These are phyloP conservation scores for Rosa persica DNA, from an alignment of 306 rosid genomes.

Conservation along the genomic window DNA sequence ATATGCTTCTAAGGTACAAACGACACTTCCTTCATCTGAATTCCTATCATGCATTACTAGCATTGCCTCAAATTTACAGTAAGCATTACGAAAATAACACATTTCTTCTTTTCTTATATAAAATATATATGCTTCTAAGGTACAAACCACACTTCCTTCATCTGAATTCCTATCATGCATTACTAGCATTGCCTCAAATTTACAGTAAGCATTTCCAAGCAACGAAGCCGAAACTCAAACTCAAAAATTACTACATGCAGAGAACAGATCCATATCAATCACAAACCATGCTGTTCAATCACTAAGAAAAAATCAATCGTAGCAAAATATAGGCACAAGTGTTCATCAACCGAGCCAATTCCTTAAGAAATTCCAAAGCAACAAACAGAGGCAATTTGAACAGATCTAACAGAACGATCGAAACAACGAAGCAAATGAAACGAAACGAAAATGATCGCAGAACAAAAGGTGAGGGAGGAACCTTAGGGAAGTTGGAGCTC, in stretches of 20 bases:
- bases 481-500: constrained; percentile 75
- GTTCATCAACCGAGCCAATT: too few species aligned
- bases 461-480: constrained; percentile 4
- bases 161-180: not conserved
- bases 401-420: not conserved
- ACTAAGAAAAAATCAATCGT: not conserved
- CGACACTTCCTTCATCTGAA: not conserved
- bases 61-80: not conserved
- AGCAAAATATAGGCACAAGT: not conserved
- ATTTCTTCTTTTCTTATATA: not conserved
- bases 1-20: not conserved
- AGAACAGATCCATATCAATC: not conserved
- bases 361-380: too few species aligned
- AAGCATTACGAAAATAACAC: not conserved
- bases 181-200: not conserved
- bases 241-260: not conserved
- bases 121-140: not conserved
- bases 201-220: not conserved
- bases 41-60: not conserved
- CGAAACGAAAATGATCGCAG: not conserved
- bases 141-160: not conserved
- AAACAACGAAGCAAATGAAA: not conserved
- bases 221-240: not conserved
- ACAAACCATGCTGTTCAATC: too few species aligned
- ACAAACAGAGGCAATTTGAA: not conserved